Percentiles rank a stretch among this genome's conserved stretches.
Conservation (phyloP, 2,329 filamentous ascomycete genomes). For the Calonectria crousiana region DNA sequence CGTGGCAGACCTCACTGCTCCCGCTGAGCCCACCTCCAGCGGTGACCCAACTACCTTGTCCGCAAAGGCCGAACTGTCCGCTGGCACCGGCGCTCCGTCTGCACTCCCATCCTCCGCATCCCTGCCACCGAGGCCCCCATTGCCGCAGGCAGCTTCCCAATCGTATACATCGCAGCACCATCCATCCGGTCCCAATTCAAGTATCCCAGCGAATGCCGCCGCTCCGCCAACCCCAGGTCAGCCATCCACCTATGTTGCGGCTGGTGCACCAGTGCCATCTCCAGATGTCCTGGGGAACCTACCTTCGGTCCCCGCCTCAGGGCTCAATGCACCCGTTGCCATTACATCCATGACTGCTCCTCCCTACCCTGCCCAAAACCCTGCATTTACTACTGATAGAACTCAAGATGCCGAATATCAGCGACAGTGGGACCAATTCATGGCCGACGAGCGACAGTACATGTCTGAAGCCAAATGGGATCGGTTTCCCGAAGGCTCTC, state of each 20-base stretch:
- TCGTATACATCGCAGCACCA: constrained; percentile 54
- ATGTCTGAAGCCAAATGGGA: constrained; percentile 86
- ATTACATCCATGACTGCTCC: constrained; percentile 47
- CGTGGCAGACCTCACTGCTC: constrained; percentile 56
- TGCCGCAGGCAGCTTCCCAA: constrained; percentile 53
- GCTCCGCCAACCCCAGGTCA: constrained; percentile 49
- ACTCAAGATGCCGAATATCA: constrained; percentile 64
- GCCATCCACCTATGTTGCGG: constrained; percentile 49
- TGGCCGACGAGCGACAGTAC: constrained; percentile 79
- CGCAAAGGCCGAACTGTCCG: constrained; percentile 42
- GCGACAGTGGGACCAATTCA: constrained; percentile 78
- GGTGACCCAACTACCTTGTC: constrained; percentile 44
- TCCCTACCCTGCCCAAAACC: constrained; percentile 47
- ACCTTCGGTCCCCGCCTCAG: constrained; percentile 45
- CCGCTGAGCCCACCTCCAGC: constrained; percentile 47
- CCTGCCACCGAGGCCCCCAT: constrained; percentile 61
- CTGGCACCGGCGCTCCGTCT: constrained; percentile 47
- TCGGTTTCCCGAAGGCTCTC: constrained; percentile 80
- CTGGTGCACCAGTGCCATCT: constrained; percentile 48
- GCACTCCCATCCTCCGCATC: constrained; percentile 54
- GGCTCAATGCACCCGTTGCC: constrained; percentile 44
- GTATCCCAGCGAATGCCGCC: constrained; percentile 43
- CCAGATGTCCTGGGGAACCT: constrained; percentile 49
- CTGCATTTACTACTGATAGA: constrained; percentile 45
- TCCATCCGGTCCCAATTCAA: constrained; percentile 47